Evolutionary conservation across 192 early-diverging fungal species (phyloP), one percentile per base, ranked within the genome.

Genomic region (Kickxella alabastrina): DNA sequence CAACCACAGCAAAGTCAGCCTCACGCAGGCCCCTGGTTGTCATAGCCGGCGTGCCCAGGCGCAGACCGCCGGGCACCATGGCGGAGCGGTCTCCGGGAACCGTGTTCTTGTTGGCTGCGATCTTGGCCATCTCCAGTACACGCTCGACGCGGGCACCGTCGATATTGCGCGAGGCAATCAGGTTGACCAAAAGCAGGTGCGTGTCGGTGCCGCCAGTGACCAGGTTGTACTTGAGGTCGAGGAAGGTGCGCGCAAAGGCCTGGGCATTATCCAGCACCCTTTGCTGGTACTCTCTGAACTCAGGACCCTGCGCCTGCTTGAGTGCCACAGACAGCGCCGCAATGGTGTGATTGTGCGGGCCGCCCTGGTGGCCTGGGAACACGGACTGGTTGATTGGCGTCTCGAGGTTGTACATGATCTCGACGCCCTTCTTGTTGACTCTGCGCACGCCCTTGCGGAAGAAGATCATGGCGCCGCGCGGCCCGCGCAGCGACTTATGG

Each of bases 271-370:
- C 65, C 57, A 99, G 78, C 7, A 97, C 93, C 71, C 94, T 91
- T 41, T 79, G 59, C 78, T 95, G 93, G 76, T 99, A 99, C 49
- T 79, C 82, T 66, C 86, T 87, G 80, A 91, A 99, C 53, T 88
- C 83, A 28, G 87, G 79, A 10, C 80, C 52, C 80, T 93, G 84
- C 19, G 90, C 84, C 76, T 92, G 89, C 68, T 96, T 94, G 44
- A 99, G 77, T 1, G 96, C 94, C 29, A 99, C 94, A 10, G 94
- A 85, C 47, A 99, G 78, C 10, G 94, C 93, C 13, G 90, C 84
- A 55, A 99, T 99, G 37, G 96, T 96, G 82, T 99, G 93, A 83
- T 99, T 99, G 80, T 99, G 96, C 27, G 96, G 96, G 2, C 96
- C 96, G 60, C 96, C 96, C 79, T 99, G 96, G 75, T 96, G 94